Evolutionary conservation across 208 protist genomes (phyloP).

Genomic region (Acanthamoeba healyi): DNA sequence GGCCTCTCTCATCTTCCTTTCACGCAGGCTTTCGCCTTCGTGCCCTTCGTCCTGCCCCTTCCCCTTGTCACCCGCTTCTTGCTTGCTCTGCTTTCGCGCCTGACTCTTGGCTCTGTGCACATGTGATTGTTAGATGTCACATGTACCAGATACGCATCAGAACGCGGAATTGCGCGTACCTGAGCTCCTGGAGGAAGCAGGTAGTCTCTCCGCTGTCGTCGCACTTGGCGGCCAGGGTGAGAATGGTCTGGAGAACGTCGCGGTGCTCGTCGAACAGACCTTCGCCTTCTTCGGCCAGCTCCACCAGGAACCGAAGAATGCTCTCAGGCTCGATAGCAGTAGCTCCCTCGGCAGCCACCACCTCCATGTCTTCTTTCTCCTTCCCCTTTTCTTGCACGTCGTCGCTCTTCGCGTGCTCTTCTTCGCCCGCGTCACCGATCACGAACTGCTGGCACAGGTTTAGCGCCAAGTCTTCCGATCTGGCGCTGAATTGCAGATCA

Average conservation of each 20-base stretch:
- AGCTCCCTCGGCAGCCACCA: not conserved
- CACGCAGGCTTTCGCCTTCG: constrained; percentile 6
- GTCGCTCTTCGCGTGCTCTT: not conserved
- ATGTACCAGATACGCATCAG: too few relatives aligned
- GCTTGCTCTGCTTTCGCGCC: not conserved
- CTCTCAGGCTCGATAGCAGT: not conserved
- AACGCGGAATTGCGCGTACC: too few relatives aligned
- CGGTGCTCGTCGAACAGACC: constrained; percentile 24
- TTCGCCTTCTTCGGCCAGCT: not conserved
- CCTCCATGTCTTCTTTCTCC: constrained; percentile 21
- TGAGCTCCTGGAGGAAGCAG: not conserved
- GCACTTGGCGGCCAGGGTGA: not conserved
- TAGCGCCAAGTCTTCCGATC: not conserved
- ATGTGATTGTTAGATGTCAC: not conserved
- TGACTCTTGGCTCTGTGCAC: not conserved
- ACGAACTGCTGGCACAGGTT: constrained; percentile 26
- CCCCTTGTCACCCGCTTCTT: not conserved
- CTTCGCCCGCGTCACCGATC: not conserved
- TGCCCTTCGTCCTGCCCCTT: not conserved
- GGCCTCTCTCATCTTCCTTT: constrained; percentile 35
- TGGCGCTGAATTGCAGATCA: not conserved
- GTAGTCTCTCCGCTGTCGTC: not conserved
- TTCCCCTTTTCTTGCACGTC: not conserved
- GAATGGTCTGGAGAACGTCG: not conserved
- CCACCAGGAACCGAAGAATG: not conserved